phyloP scores from a whole-genome alignment of 2,329 filamentous ascomycete species.

The Colletotrichum tanaceti region DNA sequence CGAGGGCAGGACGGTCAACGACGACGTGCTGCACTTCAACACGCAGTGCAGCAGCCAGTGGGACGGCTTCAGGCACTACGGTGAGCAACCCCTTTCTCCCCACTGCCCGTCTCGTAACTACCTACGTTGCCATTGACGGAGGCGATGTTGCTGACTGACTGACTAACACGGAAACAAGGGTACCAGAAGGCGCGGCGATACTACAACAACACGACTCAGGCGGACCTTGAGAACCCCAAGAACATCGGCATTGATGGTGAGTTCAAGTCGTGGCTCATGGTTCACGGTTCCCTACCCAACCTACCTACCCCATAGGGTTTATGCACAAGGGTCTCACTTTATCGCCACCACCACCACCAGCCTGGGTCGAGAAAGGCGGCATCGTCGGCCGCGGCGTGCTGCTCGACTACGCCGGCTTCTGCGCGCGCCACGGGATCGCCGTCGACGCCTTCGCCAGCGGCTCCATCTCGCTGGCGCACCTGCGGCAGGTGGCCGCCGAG shows the following conservation, averaged over 20 bases:
- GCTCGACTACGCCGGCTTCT: constrained; percentile 64
- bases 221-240: constrained; percentile 54
- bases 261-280: background rate
- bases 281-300: too few relatives aligned
- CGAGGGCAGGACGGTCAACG: constrained; percentile 47
- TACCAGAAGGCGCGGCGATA: constrained; percentile 52
- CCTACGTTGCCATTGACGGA: constrained; percentile 40
- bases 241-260: constrained; percentile 55
- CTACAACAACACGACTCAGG: constrained; percentile 52
- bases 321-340: background rate
- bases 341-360: constrained; percentile 14
- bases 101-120: constrained; percentile 6
- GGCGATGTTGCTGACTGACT: background rate
- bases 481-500: constrained; percentile 48
- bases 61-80: constrained; percentile 53
- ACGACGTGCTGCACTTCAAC: constrained; percentile 50
- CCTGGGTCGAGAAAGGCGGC: constrained; percentile 48
- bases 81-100: too few relatives aligned
- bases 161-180: constrained; percentile 32
- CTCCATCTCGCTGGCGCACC: constrained; percentile 55
- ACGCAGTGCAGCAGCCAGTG: constrained; percentile 55
- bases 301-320: too few relatives aligned
- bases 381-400: constrained; percentile 63
- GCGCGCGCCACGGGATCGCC: constrained; percentile 60
- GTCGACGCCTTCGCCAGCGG: constrained; percentile 65